phyloP scores from a whole-genome alignment of 805 yeast genomes.

The Clavispora phyllophila region DNA sequence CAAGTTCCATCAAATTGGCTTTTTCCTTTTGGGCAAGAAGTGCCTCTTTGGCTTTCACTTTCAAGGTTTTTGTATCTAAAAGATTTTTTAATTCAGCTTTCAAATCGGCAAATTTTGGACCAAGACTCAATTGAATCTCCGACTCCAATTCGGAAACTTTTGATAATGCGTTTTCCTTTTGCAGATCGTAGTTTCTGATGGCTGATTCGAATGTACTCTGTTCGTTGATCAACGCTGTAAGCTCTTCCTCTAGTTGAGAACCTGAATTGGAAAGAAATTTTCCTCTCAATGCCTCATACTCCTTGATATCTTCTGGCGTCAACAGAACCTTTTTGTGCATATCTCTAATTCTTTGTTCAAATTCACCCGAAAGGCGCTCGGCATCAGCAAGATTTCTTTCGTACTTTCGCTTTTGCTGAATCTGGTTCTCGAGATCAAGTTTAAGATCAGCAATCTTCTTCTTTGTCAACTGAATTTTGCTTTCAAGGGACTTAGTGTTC shows the following conservation, averaged over 20 bases:
- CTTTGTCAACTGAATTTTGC: slow-evolving; percentile 43
- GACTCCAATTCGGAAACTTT: slow-evolving; percentile 38
- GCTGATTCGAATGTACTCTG: slow-evolving; percentile 36
- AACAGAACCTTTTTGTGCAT: slow-evolving; percentile 23
- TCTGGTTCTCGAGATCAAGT: slow-evolving; percentile 51
- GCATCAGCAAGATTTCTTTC: slow-evolving; percentile 46
- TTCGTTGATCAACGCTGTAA: slow-evolving; percentile 38
- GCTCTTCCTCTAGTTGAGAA: slow-evolving; percentile 49
- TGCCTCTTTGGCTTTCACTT: slow-evolving; percentile 19
- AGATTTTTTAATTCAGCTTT: slow-evolving; percentile 27
- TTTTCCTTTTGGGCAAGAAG: slow-evolving; percentile 34
- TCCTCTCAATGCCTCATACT: slow-evolving; percentile 56
- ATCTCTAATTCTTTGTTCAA: slow-evolving; percentile 21
- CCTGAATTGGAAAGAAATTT: slow-evolving; percentile 53
- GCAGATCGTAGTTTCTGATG: slow-evolving; percentile 21
- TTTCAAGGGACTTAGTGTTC: slow-evolving; percentile 43
- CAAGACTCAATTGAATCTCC: slow-evolving; percentile 29
- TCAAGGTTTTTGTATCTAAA: slow-evolving; percentile 24
- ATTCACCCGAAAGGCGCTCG: slow-evolving; percentile 24
- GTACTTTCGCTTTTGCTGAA: slow-evolving; percentile 34
- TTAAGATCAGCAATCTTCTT: slow-evolving; percentile 46
- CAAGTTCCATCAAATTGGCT: slow-evolving; percentile 45
- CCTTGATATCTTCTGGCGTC: slow-evolving; percentile 46
- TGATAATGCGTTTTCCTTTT: slow-evolving; percentile 32
- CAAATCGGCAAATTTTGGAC: slow-evolving; percentile 27